Evolutionary conservation across 83 land plant species (phyloP).

Genomic region (Picea abies): DNA sequence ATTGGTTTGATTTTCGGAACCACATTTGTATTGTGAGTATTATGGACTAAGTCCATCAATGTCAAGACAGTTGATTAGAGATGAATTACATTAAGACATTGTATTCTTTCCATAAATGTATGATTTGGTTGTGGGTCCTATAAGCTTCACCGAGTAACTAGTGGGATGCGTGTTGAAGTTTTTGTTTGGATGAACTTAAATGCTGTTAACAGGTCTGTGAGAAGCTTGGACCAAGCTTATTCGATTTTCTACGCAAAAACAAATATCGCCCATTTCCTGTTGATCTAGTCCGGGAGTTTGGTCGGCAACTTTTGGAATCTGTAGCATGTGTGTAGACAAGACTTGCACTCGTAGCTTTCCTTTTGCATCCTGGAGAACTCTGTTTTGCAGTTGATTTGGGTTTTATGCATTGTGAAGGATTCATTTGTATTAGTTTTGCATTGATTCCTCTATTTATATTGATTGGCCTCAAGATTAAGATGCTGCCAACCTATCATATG

Average conservation of each 20-base stretch:
- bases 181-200: conserved; percentile 17
- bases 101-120: background rate
- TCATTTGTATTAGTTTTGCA: background rate
- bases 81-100: background rate
- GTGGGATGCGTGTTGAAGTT: background rate
- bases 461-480: background rate
- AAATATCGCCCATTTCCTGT: conserved; percentile 45
- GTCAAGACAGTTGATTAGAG: background rate
- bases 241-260: conserved; percentile 52
- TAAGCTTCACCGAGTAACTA: background rate
- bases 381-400: background rate
- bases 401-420: background rate
- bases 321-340: conserved; percentile 48
- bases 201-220: conserved; percentile 51
- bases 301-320: conserved; percentile 52
- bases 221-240: conserved; percentile 65
- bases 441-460: background rate
- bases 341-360: background rate
- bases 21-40: conserved; percentile 78
- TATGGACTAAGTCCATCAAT: background rate
- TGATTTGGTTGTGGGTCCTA: background rate
- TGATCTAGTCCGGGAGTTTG: conserved; percentile 60
- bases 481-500: background rate
- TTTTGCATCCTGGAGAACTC: background rate
- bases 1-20: conserved; percentile 75